Conservation (phyloP, 371 early-diverging fungal genomes). For the Mucor circinelloides region DNA sequence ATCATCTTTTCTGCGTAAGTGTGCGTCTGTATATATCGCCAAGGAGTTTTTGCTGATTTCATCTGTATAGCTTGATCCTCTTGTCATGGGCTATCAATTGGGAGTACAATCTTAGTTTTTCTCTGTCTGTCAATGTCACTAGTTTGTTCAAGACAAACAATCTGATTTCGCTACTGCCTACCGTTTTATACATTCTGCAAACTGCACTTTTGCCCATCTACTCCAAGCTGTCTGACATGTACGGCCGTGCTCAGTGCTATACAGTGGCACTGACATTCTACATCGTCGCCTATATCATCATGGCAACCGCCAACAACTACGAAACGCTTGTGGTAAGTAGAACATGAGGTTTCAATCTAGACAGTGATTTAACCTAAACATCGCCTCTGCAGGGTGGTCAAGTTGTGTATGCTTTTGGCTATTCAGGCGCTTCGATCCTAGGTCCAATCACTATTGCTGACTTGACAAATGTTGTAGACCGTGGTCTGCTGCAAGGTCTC, state of each 20-base stretch:
- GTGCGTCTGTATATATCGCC: background rate
- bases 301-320: conserved; percentile 25
- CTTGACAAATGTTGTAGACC: conserved; percentile 36
- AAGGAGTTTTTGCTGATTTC: background rate
- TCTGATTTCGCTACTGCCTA: conserved; percentile 26
- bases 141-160: conserved; percentile 26
- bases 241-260: conserved; percentile 31
- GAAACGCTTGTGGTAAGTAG: conserved; percentile 21
- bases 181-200: conserved; percentile 31
- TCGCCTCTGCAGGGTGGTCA: conserved; percentile 17
- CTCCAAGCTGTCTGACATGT: conserved; percentile 32
- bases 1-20: conserved; percentile 29
- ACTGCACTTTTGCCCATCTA: conserved; percentile 31
- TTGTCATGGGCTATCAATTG: conserved; percentile 31
- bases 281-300: conserved; percentile 22
- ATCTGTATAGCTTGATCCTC: conserved; percentile 19
- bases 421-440: conserved; percentile 34
- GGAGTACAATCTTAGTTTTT: conserved; percentile 18
- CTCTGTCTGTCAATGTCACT: conserved; percentile 20
- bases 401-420: conserved; percentile 41
- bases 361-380: background rate
- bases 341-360: too few relatives aligned
- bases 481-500: conserved; percentile 41
- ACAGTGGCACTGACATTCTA: conserved; percentile 23
- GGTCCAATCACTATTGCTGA: conserved; percentile 43